Base-by-base conservation (phyloP, 306 rosid genomes). In the Trifolium repens region DNA sequence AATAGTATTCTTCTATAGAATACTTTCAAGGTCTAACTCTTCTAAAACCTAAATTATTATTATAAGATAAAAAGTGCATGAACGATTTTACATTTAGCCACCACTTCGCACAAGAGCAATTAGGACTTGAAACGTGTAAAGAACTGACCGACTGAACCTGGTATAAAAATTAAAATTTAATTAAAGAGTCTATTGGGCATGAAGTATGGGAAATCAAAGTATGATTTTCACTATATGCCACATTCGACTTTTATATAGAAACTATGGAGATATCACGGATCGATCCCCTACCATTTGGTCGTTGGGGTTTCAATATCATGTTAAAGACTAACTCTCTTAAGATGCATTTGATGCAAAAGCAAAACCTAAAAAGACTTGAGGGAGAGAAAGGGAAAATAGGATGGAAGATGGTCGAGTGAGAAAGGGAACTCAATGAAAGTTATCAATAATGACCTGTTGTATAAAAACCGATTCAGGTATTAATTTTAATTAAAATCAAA, bases 21-120 rank as follows among this genome's bases (percentile, higher is more conserved):
- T 27, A 32, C 57, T 39, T 54, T 53, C 60, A 64, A 71, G 52
- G 53, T 63, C 59, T 40, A 71, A 60, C 52, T 30, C 35, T 53
- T 75, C 40, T 66, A 63, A 72, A 63, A 39, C 49, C 49, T 50
- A 39, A 22, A 60, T 8, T 47, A 8, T 47, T 34, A 17, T 54
- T 54, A 8, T 54, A 19, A 34, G 13, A 44, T 14, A 54, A 77
- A 69, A 47, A 47, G 15, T 7, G 26, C 55, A 10, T 37, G 53
- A 22, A 54, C 32, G 17, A 14, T 57, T 26, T 40, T 26, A 57
- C 17, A 42, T 73, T 11, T 43, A n/a, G 44, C 19, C 44, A 34
- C 9, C 57, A 17, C 34, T 70, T 62, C 58, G 44, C 2, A 3
- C n/a, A 47, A 44, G 27, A 74, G 49, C 24, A 10, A 22, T 49